Evolutionary conservation across 2,329 filamentous ascomycete species (phyloP).

Genomic region (Acrodontium crateriforme): DNA sequence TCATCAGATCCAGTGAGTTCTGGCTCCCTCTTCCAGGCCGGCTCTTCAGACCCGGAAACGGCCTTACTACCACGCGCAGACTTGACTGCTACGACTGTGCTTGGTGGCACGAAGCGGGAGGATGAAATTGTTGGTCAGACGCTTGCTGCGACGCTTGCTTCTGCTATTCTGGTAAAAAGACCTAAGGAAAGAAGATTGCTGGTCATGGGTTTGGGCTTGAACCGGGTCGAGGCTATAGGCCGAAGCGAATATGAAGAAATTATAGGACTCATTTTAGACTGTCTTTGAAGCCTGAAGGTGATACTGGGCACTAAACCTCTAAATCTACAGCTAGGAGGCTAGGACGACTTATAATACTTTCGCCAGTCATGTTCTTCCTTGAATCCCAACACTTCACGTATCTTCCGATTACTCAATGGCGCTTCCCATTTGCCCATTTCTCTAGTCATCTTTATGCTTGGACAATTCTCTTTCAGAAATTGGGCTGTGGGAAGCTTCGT

Average conservation of each 20-base stretch:
- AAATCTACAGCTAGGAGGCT: too few species aligned
- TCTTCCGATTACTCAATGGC: conserved; percentile 47
- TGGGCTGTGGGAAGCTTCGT: conserved; percentile 37
- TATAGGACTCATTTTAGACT: conserved; percentile 20
- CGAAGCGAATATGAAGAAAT: conserved; percentile 27
- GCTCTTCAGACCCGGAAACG: conserved; percentile 31
- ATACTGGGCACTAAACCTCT: too few species aligned
- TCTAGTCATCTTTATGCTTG: conserved; percentile 37
- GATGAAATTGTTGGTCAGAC: conserved; percentile 71
- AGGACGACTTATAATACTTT: conserved; percentile 29
- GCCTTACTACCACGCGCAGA: conserved; percentile 61
- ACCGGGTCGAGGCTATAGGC: conserved; percentile 23
- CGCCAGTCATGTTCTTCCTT: conserved; percentile 45
- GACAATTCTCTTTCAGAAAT: conserved; percentile 38
- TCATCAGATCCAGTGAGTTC: conserved; percentile 49
- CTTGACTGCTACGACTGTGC: conserved; percentile 71
- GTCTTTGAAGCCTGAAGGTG: conserved; percentile 10
- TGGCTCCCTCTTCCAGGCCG: conserved; percentile 29
- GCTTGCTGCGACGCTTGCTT: conserved; percentile 79
- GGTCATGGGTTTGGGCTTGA: conserved; percentile 43
- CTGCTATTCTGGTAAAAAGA: conserved; percentile 56
- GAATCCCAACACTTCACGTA: conserved; percentile 44
- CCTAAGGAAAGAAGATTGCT: conserved; percentile 47
- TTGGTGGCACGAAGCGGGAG: conserved; percentile 68
- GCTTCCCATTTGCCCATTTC: conserved; percentile 46